Evolutionary conservation across 768 basidiomycete species (phyloP).

Genomic region (Hirschioporus abietinus): DNA sequence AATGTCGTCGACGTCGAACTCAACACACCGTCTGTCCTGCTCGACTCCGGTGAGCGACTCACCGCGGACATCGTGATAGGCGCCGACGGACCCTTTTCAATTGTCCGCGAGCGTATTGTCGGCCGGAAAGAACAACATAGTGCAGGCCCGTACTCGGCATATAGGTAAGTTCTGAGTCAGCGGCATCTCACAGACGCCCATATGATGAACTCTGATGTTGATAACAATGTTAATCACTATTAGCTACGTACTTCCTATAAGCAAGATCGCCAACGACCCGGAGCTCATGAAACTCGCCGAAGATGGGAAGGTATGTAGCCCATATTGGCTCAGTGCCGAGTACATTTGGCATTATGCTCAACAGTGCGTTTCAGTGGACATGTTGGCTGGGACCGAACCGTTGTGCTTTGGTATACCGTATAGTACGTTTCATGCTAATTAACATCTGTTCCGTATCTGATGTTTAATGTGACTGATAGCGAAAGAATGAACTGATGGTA

Average conservation of each 20-base stretch:
- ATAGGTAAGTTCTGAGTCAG: background rate
- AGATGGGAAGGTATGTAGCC: background rate
- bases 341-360: background rate
- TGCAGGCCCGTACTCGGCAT: background rate
- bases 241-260: background rate
- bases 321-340: background rate
- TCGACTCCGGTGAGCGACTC: constrained; percentile 38
- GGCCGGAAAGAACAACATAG: background rate
- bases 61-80: constrained; percentile 55
- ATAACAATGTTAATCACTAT: background rate
- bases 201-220: too few relatives aligned
- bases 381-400: background rate
- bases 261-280: background rate
- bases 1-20: constrained; percentile 23
- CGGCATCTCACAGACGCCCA: background rate
- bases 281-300: background rate
- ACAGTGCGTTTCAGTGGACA: background rate
- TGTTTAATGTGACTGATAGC: background rate
- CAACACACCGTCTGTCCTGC: constrained; percentile 19
- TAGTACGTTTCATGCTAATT: background rate
- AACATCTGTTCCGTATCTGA: background rate
- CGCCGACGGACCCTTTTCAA: constrained; percentile 51
- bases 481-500: background rate
- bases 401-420: background rate
- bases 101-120: constrained; percentile 29